Conservation (phyloP, 805 yeast species). For the Candida sonorensis region DNA sequence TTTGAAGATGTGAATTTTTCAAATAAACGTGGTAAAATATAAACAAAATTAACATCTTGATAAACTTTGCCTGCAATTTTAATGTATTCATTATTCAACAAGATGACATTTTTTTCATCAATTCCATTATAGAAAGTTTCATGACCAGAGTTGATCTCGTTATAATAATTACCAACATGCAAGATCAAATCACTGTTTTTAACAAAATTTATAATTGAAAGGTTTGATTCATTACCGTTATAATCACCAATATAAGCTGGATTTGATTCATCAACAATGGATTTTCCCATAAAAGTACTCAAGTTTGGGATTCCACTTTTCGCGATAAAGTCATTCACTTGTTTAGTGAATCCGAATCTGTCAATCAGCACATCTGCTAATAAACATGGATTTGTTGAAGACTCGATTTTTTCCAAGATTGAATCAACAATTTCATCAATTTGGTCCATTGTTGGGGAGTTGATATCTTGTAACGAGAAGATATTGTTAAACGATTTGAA, state of each 20-base stretch:
- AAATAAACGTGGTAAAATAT: conserved; percentile 41
- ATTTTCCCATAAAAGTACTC: conserved; percentile 65
- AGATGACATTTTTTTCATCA: conserved; percentile 34
- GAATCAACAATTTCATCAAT: conserved; percentile 26
- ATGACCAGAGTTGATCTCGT: conserved; percentile 68
- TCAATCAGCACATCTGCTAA: conserved; percentile 66
- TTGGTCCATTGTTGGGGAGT: conserved; percentile 9
- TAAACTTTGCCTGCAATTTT: conserved; percentile 35
- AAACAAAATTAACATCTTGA: conserved; percentile 38
- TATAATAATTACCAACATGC: conserved; percentile 59
- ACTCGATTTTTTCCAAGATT: conserved; percentile 46
- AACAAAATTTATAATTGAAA: conserved; percentile 40
- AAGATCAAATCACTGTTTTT: conserved; percentile 60
- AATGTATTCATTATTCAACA: conserved; percentile 48
- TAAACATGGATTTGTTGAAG: conserved; percentile 53
- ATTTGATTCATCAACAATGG: conserved; percentile 63
- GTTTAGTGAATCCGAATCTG: conserved; percentile 44
- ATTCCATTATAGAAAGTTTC: conserved; percentile 41
- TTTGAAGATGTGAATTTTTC: conserved; percentile 24
- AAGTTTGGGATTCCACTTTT: conserved; percentile 48
- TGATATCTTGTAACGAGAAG: conserved; percentile 2
- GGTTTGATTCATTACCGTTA: conserved; percentile 51
- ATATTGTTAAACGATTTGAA: too few relatives aligned
- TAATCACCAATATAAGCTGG: conserved; percentile 65
- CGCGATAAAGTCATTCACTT: conserved; percentile 43